Evolutionary conservation across 306 rosid species (phyloP), one percentile per base, ranked within the genome.

Genomic region (Dalbergia cochinchinensis): DNA sequence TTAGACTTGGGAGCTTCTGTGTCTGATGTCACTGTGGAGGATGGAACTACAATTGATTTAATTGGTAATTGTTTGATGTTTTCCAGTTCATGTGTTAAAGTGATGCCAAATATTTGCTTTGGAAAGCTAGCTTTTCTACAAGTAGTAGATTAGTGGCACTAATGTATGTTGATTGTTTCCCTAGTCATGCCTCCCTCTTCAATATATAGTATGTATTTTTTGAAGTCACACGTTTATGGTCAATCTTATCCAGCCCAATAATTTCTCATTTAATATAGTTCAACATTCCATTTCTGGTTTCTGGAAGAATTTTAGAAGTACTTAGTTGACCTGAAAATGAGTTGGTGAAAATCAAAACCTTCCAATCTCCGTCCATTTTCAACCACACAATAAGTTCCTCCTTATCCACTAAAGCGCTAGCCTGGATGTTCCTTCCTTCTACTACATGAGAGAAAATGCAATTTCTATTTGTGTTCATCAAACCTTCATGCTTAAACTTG

Each of bases 1-100:
- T 69, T 93, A 75, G 97, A 90, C 81, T 90, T 95, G 76, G 98
- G 98, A 76, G 99, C 97, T 78, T 95, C 94, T 73, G 88, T 91
- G 69, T 90, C 89, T 20, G 90, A 88, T 82, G 88, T 87, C 67
- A 95, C 99, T 7, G 86, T 87, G 70, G 94, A 89, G 82, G 99
- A 95, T 75, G 98, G 99, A 87, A 91, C 94, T 55, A 88, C 97
- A 55, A 89, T 93, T 65, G 97, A 95, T 71, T 91, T 95, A 67
- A 90, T 95, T 41, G 99, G 99, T 95, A 89, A 80, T 53, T 75
- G 31, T 62, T 63, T 83, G 71, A 33, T 57, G 33, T 72, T 47
- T 57, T 66, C 68, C 12, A 34, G 44, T 66, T 77, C 62, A 66
- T 20, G 58, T 48, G 50, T 74, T 54, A 11, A 67, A 8, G 18